A percentile compares a stretch with the other conserved stretches of the same genome.
Evolutionary conservation across 345 rosid species (phyloP).

Genomic region (Hibiscus syriacus): DNA sequence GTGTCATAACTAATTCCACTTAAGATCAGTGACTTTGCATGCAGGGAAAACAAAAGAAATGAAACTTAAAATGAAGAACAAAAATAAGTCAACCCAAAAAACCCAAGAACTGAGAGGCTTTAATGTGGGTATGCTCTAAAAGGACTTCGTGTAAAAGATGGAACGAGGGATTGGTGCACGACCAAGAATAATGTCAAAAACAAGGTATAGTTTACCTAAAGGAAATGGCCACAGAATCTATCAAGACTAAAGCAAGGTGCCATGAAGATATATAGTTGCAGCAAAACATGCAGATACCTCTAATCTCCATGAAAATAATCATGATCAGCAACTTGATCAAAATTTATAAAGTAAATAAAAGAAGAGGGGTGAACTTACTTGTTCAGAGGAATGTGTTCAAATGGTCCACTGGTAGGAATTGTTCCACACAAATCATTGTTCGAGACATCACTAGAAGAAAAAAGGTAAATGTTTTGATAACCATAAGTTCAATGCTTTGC

Average conservation of each 20-base stretch:
- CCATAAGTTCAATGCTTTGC: neutral
- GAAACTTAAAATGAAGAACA: no score
- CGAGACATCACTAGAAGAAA: conserved; percentile 65
- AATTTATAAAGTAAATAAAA: neutral
- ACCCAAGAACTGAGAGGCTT: no score
- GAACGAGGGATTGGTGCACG: neutral
- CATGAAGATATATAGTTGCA: neutral
- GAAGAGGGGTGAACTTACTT: conserved; percentile 41
- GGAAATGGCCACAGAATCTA: neutral
- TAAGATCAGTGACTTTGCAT: conserved; percentile 4
- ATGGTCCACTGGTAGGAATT: conserved; percentile 86
- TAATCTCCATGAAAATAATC: no score
- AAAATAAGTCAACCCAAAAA: no score
- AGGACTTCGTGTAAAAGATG: neutral
- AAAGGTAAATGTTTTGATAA: conserved; percentile 2
- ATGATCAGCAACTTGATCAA: neutral
- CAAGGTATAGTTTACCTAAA: neutral
- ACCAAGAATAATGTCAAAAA: neutral
- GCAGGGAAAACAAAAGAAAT: neutral
- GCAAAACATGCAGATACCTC: neutral
- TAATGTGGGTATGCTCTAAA: no score
- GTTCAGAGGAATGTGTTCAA: conserved; percentile 71
- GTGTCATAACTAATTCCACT: conserved; percentile 71
- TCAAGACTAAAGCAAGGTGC: neutral
- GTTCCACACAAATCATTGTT: conserved; percentile 92